Conservation (phyloP, 768 basidiomycete genomes). For the Gloeopeniophorella convolvens region DNA sequence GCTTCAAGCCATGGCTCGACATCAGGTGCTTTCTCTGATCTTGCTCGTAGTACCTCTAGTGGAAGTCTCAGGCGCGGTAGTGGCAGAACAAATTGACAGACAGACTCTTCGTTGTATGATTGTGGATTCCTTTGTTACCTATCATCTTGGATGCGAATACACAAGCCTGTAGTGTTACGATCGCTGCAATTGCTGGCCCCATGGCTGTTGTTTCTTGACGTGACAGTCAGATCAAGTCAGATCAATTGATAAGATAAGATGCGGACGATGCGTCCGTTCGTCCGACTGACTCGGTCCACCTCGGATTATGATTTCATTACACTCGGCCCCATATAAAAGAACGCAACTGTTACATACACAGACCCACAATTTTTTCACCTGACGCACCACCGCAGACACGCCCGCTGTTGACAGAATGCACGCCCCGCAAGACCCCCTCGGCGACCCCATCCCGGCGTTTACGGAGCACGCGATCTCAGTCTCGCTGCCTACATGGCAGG, state of each 20-base stretch:
- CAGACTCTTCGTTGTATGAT: too few species aligned
- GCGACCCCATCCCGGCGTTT: slow-evolving; percentile 54
- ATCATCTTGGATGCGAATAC: too few species aligned
- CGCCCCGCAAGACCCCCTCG: slow-evolving; percentile 28
- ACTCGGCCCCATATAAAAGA: too few species aligned
- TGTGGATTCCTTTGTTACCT: too few species aligned
- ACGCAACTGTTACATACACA: too few species aligned
- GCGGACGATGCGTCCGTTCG: not conserved
- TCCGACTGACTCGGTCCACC: not conserved
- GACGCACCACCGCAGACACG: too few species aligned
- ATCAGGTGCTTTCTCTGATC: slow-evolving; percentile 6
- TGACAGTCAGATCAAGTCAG: not conserved
- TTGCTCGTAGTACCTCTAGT: slow-evolving; percentile 11
- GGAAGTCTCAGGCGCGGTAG: slow-evolving; percentile 10
- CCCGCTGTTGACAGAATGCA: slow-evolving; percentile 2
- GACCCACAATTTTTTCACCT: too few species aligned
- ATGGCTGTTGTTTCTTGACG: slow-evolving; percentile 1
- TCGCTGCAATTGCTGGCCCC: not conserved
- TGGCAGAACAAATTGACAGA: too few species aligned
- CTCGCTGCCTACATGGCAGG: slow-evolving; percentile 89
- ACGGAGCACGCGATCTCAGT: slow-evolving; percentile 90
- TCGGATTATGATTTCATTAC: too few species aligned
- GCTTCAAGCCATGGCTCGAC: slow-evolving; percentile 36
- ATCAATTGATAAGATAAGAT: not conserved
- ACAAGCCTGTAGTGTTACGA: not conserved